A percentile compares a stretch with the other conserved stretches of the same genome.
phyloP scores from a whole-genome alignment of 306 rosid genomes.

The Prosopis cineraria region DNA sequence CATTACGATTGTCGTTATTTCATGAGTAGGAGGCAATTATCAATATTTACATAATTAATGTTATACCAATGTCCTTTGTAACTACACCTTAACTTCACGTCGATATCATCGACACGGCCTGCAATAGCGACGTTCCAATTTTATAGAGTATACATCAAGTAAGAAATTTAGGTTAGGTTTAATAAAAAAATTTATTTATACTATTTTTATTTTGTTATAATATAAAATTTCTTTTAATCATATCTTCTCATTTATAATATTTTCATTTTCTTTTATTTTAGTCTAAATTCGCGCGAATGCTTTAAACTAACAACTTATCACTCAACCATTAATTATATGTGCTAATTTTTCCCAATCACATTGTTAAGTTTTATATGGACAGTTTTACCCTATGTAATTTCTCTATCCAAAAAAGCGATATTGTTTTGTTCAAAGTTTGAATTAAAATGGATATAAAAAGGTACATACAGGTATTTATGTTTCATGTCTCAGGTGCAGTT shows the following conservation, averaged over 20 bases:
- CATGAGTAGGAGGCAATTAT: background rate
- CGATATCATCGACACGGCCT: conserved; percentile 30
- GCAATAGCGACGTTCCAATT: conserved; percentile 1
- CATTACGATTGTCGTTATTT: background rate
- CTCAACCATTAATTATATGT: background rate
- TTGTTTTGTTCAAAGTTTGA: background rate
- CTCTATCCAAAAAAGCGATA: background rate
- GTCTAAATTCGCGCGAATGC: background rate
- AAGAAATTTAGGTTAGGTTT: background rate
- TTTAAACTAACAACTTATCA: background rate
- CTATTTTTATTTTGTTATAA: too few species aligned
- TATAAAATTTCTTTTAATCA: too few species aligned
- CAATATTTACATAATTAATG: background rate
- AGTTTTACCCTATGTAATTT: background rate
- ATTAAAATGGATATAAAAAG: background rate
- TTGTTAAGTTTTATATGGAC: background rate
- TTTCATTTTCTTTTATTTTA: background rate
- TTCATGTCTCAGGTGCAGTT: background rate
- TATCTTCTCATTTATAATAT: background rate
- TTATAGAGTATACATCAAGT: background rate
- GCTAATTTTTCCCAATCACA: background rate
- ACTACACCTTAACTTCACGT: background rate
- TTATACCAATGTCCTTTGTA: background rate
- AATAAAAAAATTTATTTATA: too few species aligned
- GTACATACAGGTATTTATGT: too few species aligned